Evolutionary conservation across 192 early-diverging fungal genomes (phyloP).

Genomic region (Lobosporangium transversale): DNA sequence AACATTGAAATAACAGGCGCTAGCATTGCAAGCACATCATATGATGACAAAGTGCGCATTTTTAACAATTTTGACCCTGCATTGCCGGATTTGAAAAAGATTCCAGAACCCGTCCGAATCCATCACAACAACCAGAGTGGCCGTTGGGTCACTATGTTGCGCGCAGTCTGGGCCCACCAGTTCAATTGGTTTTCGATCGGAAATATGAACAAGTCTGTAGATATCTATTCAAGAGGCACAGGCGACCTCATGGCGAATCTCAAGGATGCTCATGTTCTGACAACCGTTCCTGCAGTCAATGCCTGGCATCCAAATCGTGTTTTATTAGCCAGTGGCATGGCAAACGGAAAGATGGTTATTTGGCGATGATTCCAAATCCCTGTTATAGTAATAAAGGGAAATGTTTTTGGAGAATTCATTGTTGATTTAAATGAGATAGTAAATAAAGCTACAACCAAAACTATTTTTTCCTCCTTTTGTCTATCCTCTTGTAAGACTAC

Average conservation of each 20-base stretch:
- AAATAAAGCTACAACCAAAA: too few relatives aligned
- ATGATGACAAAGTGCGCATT: constrained; percentile 68
- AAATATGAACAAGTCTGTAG: constrained; percentile 73
- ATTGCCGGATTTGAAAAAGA: constrained; percentile 35
- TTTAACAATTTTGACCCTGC: constrained; percentile 57
- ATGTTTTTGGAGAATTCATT: too few relatives aligned
- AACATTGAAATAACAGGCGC: constrained; percentile 16
- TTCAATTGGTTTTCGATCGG: constrained; percentile 64
- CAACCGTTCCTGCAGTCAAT: constrained; percentile 69
- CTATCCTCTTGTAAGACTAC: neutral
- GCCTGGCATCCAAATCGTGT: constrained; percentile 67
- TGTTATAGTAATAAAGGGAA: neutral
- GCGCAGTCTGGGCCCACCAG: constrained; percentile 66
- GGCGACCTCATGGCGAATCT: constrained; percentile 62
- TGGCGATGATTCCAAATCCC: constrained; percentile 50
- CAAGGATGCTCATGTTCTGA: constrained; percentile 36
- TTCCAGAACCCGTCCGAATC: constrained; percentile 52
- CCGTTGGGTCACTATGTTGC: constrained; percentile 74
- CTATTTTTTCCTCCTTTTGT: too few relatives aligned
- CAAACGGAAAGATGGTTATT: constrained; percentile 65
- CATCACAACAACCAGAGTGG: constrained; percentile 72
- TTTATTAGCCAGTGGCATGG: constrained; percentile 65
- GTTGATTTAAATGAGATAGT: too few relatives aligned
- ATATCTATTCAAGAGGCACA: constrained; percentile 66
- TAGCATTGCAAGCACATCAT: constrained; percentile 61